phyloP scores from a whole-genome alignment of 306 rosid genomes.

The Castanea sativa region DNA sequence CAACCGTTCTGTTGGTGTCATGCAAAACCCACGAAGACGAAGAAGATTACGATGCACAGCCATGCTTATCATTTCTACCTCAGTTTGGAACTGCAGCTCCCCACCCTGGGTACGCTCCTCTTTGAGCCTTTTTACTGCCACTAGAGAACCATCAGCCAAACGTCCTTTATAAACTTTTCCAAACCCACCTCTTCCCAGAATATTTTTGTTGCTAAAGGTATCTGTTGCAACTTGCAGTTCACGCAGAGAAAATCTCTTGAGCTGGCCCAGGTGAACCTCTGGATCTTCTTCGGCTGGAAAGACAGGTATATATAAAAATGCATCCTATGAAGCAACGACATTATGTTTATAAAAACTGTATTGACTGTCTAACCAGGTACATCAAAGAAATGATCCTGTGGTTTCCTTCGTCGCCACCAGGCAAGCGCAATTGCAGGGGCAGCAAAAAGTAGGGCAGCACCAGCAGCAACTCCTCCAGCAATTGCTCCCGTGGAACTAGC shows the following conservation, averaged over 20 bases:
- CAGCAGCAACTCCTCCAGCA: constrained; percentile 99
- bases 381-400: constrained; percentile 84
- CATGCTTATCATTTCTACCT: constrained; percentile 96
- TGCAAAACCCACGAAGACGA: constrained; percentile 88
- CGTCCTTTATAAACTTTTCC: constrained; percentile 97
- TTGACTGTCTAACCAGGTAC: constrained; percentile 80
- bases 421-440: constrained; percentile 95
- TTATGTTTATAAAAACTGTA: not conserved
- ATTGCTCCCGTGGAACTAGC: constrained; percentile 76
- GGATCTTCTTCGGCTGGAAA: constrained; percentile 92
- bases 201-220: constrained; percentile 69
- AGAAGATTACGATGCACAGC: constrained; percentile 97
- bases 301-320: constrained; percentile 14
- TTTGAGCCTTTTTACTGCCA: constrained; percentile 93
- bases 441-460: constrained; percentile 87
- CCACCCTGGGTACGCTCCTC: constrained; percentile 88
- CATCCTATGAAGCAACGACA: constrained; percentile 2
- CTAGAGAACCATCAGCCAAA: constrained; percentile 81
- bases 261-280: constrained; percentile 94
- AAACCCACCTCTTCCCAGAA: constrained; percentile 94
- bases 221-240: constrained; percentile 96
- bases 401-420: constrained; percentile 67
- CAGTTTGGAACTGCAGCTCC: constrained; percentile 93
- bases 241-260: constrained; percentile 81
- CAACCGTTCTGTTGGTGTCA: constrained; percentile 96